phyloP scores from a whole-genome alignment of 1,139 yeast genomes.

The Blastobotrys proliferans region DNA sequence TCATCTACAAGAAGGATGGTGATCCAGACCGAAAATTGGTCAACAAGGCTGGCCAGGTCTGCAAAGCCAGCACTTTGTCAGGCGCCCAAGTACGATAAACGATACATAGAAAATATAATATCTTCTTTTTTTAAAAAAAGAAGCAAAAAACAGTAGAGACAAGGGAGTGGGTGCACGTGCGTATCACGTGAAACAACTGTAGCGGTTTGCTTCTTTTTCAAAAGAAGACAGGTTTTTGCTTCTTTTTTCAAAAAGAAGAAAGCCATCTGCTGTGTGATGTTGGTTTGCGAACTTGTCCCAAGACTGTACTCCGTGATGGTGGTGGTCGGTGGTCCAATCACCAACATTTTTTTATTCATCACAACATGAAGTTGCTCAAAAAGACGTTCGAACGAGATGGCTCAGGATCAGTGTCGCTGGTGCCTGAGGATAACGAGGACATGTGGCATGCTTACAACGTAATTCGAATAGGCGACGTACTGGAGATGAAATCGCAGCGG shows the following conservation, averaged over 20 bases:
- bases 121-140: neutral
- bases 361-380: constrained; percentile 51
- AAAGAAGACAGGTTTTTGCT: too few relatives aligned
- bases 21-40: constrained; percentile 74
- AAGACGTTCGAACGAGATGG: constrained; percentile 56
- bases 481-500: constrained; percentile 64
- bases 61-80: constrained; percentile 64
- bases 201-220: too few relatives aligned
- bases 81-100: constrained; percentile 70
- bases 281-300: too few relatives aligned
- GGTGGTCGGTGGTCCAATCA: too few relatives aligned
- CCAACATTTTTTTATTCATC: neutral
- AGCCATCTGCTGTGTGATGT: too few relatives aligned
- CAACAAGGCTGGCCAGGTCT: constrained; percentile 68
- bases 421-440: constrained; percentile 89
- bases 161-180: too few relatives aligned
- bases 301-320: too few relatives aligned
- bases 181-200: too few relatives aligned
- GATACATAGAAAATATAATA: neutral
- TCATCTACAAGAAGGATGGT: constrained; percentile 81
- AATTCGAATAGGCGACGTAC: constrained; percentile 68
- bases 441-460: constrained; percentile 85
- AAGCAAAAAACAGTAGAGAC: too few relatives aligned
- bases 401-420: constrained; percentile 60
- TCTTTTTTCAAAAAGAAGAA: too few relatives aligned